These are phyloP conservation scores for Tetrahymena borealis DNA, from an alignment of 73 alveolate species.

Conservation along the genomic window DNA sequence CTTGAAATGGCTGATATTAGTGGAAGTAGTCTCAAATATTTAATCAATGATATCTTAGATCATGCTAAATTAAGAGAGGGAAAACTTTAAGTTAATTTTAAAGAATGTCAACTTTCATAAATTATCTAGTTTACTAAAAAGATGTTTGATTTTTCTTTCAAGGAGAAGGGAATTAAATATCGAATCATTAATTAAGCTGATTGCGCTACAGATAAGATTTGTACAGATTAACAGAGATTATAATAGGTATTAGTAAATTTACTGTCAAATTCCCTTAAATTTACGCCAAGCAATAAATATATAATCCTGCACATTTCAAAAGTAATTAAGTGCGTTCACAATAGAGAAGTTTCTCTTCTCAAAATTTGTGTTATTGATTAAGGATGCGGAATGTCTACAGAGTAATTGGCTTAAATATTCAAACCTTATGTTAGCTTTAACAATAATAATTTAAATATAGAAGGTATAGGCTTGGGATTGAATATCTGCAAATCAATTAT, in stretches of 20 bases:
- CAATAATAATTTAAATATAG: not conserved
- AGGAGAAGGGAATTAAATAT: not conserved
- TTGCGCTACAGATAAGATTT: not conserved
- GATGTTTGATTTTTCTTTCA: not conserved
- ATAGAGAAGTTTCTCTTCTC: not conserved
- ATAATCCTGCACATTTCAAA: not conserved
- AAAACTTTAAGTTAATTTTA: not conserved
- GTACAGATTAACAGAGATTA: not conserved
- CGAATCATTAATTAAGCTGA: not conserved
- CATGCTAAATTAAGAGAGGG: not conserved
- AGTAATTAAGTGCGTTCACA: not conserved
- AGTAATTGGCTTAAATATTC: not conserved
- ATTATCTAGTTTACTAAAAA: not conserved
- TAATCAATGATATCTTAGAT: not conserved
- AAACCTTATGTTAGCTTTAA: not conserved
- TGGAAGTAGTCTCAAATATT: not conserved
- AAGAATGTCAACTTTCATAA: not conserved
- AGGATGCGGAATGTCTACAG: not conserved
- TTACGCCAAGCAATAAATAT: not conserved
- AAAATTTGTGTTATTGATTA: not conserved
- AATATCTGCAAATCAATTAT: not conserved
- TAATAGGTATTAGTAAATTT: not conserved
- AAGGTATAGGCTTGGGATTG: not conserved
- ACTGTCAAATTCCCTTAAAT: not conserved
- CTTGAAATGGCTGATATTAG: not conserved